These are phyloP conservation scores for Aspergillus caelatus DNA, from an alignment of 2,329 filamentous ascomycete species.

Conservation along the genomic window DNA sequence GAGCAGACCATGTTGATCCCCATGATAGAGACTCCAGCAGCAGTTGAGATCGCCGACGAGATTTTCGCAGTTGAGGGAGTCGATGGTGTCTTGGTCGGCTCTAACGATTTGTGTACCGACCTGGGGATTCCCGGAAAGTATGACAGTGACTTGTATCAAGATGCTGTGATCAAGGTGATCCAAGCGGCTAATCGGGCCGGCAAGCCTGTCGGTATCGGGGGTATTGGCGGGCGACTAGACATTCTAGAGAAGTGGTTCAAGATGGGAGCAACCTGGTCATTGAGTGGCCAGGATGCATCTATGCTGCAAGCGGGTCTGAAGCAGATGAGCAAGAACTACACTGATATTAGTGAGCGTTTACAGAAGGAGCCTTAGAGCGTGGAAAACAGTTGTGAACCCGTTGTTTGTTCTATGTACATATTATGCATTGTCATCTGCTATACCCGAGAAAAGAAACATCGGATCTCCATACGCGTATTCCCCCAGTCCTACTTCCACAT, in stretches of 20 bases:
- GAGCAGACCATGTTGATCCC: neutral
- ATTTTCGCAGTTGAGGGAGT: constrained; percentile 47
- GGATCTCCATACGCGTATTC: neutral
- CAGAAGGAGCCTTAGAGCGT: neutral
- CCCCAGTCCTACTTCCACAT: neutral
- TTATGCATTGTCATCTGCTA: neutral
- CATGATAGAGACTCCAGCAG: neutral
- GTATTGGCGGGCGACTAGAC: neutral
- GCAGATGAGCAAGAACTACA: neutral
- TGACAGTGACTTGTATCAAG: neutral
- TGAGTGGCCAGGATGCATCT: neutral
- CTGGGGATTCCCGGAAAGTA: constrained; percentile 46
- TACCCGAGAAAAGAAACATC: neutral
- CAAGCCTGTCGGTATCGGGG: neutral
- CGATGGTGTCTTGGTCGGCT: constrained; percentile 48
- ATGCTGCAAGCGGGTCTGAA: neutral
- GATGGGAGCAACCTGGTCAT: neutral
- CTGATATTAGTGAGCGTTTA: neutral
- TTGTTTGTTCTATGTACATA: neutral
- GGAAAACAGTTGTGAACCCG: neutral
- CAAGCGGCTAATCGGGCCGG: neutral
- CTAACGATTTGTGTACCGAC: constrained; percentile 49
- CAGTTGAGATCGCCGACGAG: constrained; percentile 15
- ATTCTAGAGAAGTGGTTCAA: neutral
- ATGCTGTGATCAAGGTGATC: neutral